These are phyloP conservation scores for Gynostemma pentaphyllum DNA, from an alignment of 306 rosid species.

Conservation along the genomic window DNA sequence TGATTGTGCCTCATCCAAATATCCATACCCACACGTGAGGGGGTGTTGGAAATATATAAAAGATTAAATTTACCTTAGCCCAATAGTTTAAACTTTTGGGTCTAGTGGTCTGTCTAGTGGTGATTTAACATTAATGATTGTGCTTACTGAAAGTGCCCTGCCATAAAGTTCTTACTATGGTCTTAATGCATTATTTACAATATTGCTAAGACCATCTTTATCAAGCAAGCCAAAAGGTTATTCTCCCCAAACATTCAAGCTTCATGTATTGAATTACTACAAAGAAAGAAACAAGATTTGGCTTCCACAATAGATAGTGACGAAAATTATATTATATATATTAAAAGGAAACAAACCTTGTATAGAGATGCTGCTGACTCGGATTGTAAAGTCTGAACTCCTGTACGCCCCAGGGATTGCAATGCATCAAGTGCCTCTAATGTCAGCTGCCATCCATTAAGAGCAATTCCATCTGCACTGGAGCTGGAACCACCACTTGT, in stretches of 20 bases:
- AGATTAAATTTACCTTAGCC: no score
- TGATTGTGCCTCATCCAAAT: no score
- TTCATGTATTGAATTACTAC: background rate
- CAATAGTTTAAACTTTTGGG: no score
- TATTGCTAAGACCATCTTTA: background rate
- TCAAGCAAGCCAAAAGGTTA: background rate
- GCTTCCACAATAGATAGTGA: background rate
- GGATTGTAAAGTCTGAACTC: slow-evolving; percentile 64
- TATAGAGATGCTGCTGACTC: slow-evolving; percentile 97
- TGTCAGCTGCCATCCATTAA: slow-evolving; percentile 91
- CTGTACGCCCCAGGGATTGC: slow-evolving; percentile 54
- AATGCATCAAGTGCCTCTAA: slow-evolving; percentile 81
- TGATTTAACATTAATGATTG: background rate
- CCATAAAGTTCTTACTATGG: background rate
- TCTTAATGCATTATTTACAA: background rate
- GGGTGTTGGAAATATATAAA: no score
- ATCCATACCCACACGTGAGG: no score
- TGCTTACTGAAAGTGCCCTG: background rate
- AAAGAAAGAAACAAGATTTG: background rate
- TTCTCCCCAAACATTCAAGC: background rate
- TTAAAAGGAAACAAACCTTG: slow-evolving; percentile 48
- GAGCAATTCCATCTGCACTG: slow-evolving; percentile 50
- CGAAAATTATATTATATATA: background rate
- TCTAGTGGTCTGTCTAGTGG: no score
- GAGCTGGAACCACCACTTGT: slow-evolving; percentile 38